Conservation (phyloP, 1,139 yeast genomes). For the Sugiyamaella neomexicana region DNA sequence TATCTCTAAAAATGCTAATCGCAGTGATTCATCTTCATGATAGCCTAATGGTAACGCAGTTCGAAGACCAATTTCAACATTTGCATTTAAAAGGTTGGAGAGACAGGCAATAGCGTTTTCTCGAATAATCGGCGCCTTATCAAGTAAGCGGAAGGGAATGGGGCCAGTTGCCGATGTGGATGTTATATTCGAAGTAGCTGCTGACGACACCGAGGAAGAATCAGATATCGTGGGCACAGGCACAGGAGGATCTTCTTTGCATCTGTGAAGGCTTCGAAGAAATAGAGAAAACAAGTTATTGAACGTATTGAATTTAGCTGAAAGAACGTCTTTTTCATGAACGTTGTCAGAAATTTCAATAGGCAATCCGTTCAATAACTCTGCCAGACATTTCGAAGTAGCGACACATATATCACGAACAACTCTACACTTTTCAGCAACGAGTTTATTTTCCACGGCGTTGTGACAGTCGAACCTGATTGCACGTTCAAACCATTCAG, state of each 20-base stretch:
- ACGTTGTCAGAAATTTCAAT: conserved; percentile 40
- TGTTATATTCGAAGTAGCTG: conserved; percentile 39
- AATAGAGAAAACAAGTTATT: conserved; percentile 71
- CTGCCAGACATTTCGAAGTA: conserved; percentile 30
- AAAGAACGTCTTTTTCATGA: conserved; percentile 52
- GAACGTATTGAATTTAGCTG: conserved; percentile 64
- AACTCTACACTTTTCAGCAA: conserved; percentile 30
- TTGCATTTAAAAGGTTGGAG: conserved; percentile 67
- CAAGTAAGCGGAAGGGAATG: conserved; percentile 16
- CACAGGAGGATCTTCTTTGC: conserved; percentile 36
- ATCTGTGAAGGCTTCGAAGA: conserved; percentile 67
- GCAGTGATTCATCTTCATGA: conserved; percentile 62
- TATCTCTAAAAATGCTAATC: conserved; percentile 74
- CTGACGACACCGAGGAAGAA: conserved; percentile 15
- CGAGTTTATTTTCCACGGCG: conserved; percentile 20
- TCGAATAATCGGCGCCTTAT: conserved; percentile 57
- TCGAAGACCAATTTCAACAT: conserved; percentile 75
- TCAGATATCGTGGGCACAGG: conserved; percentile 31
- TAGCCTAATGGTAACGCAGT: conserved; percentile 78
- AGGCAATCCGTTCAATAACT: conserved; percentile 34
- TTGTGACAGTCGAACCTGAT: conserved; percentile 11
- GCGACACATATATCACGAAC: conserved; percentile 33
- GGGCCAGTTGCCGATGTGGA: conserved; percentile 30
- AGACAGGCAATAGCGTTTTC: conserved; percentile 69
- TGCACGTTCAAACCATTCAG: conserved; percentile 60